Evolutionary conservation across 1,139 yeast species (phyloP).

Genomic region (Debaryomyces singareniensis): DNA sequence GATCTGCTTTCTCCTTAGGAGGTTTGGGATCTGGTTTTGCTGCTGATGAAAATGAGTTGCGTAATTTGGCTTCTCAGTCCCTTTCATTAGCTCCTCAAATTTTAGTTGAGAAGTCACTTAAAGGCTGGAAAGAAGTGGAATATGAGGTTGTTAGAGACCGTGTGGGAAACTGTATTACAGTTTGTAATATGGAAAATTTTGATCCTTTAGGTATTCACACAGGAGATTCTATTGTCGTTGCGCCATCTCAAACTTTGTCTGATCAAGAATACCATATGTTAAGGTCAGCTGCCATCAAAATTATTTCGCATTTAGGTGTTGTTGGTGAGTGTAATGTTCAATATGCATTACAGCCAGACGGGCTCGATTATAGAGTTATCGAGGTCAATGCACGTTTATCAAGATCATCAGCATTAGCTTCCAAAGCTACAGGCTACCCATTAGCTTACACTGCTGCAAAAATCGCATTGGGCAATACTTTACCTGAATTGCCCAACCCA

Average conservation of each 20-base stretch:
- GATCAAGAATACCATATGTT: conserved; percentile 98
- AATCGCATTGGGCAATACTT: conserved; percentile 88
- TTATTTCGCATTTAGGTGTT: conserved; percentile 95
- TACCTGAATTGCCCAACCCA: conserved; percentile 93
- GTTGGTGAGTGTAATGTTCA: conserved; percentile 99
- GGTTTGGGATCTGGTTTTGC: conserved; percentile 99
- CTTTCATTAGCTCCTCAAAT: conserved; percentile 90
- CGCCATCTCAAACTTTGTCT: conserved; percentile 94
- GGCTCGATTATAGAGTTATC: conserved; percentile 90
- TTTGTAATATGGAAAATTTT: conserved; percentile 98
- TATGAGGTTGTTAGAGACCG: conserved; percentile 98
- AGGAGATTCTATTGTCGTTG: conserved; percentile 98
- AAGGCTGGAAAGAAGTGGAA: conserved; percentile 99
- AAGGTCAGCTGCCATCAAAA: conserved; percentile 94
- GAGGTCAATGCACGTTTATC: conserved; percentile 97
- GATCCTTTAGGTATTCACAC: conserved; percentile 98
- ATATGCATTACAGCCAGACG: conserved; percentile 93
- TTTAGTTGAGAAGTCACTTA: conserved; percentile 90
- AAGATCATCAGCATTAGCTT: conserved; percentile 95
- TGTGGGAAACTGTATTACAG: conserved; percentile 95
- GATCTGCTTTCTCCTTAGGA: conserved; percentile 96
- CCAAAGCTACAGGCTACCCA: conserved; percentile 98
- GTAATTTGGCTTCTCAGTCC: conserved; percentile 82
- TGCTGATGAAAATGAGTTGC: conserved; percentile 69
- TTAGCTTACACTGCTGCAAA: conserved; percentile 98